Evolutionary conservation across 2,329 filamentous ascomycete genomes (phyloP).

Genomic region (Cryphonectria japonica): DNA sequence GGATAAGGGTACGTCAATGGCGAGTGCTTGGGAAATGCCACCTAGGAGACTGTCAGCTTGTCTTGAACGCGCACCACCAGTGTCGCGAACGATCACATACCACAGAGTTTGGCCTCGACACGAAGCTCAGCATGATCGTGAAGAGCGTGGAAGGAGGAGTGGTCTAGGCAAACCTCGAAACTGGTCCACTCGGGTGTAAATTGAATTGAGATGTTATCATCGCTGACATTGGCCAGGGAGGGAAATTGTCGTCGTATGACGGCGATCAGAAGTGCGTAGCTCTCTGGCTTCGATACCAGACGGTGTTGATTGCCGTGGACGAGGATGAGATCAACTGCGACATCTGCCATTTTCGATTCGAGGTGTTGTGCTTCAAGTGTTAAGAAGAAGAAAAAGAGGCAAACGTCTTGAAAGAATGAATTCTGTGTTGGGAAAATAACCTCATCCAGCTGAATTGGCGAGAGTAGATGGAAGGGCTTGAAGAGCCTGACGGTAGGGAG

Average conservation of each 20-base stretch:
- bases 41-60: background rate
- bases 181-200: background rate
- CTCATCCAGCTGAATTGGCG: background rate
- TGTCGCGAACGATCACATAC: background rate
- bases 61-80: background rate
- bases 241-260: background rate
- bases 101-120: background rate
- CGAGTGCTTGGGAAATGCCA: background rate
- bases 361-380: background rate
- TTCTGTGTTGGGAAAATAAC: background rate
- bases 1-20: background rate
- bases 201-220: background rate
- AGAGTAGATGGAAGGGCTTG: background rate
- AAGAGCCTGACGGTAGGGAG: background rate
- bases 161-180: too few species aligned
- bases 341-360: background rate
- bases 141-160: background rate
- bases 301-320: background rate
- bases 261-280: background rate
- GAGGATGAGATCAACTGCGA: background rate
- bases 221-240: background rate
- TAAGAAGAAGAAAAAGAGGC: background rate
- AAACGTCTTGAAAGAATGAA: background rate
- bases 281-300: background rate
- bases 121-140: background rate